Evolutionary conservation across 164 flowering plant genomes (phyloP), one percentile per base, ranked within the genome.

Genomic region (Nymphaea colorata): DNA sequence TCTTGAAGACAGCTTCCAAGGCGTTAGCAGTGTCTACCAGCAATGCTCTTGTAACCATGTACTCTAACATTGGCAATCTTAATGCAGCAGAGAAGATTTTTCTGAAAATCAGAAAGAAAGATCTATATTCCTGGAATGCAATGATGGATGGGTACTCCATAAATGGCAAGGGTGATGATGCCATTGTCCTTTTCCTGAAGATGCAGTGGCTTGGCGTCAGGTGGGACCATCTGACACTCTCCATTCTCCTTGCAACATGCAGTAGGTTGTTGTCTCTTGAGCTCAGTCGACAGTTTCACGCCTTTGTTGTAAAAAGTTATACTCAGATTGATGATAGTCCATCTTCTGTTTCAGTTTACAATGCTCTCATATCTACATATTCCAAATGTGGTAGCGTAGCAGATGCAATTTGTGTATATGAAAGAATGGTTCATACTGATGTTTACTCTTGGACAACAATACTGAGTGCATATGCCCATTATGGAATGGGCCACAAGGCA

Each of bases 391-490:
- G 82, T 42, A 72, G 75, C 68, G 68, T 75, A 42, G 59, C 71
- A 43, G 78, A 77, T 68, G 76, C 82, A 43, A 62, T 62, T 66
- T 57, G 57, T 53, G 68, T 75, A 15, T 75, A 77, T 61, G 63
- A 15, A 53, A 66, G 71, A 51, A 75, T 75, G 76, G 65, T 53
- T 53, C 69, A 62, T 4, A 77, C 64, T 18, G 80, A 79, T 71
- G 78, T 77, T 11, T 75, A 77, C 65, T 77, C 82, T 5, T 79
- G 80, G 80, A 77, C 80, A 6, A 76, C 82, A 36, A 77, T 79
- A 75, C 74, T 79, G 42, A 72, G 76, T 57, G 82, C 69, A 16
- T 77, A 68, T 43, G 78, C 80, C 57, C 71, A 68, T 16, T 74
- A 77, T 67, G 82, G 82, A 43, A 64, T 77, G 76, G 76, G 67